Evolutionary conservation across 495 filamentous ascomycete genomes (phyloP).

Genomic region (Annulohypoxylon moriforme): DNA sequence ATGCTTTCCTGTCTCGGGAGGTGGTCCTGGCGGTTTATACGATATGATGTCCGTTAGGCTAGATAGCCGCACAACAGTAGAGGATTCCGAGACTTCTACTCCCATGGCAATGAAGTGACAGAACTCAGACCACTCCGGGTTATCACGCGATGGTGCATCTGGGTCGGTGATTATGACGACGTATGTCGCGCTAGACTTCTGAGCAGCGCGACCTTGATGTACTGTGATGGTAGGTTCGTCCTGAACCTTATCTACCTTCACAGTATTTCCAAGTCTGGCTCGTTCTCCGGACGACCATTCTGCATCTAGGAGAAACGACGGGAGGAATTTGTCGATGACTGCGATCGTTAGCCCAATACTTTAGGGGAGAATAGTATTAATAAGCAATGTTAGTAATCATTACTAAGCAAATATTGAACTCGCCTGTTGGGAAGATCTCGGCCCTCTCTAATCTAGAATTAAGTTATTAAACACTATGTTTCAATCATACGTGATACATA

Average conservation of each 20-base stretch:
- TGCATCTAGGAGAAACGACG: slow-evolving; percentile 62
- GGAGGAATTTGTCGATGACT: slow-evolving; percentile 74
- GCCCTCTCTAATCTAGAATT: slow-evolving; percentile 64
- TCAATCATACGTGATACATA: not conserved
- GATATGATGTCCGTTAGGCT: slow-evolving; percentile 60
- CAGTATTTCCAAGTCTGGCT: slow-evolving; percentile 70
- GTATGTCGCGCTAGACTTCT: slow-evolving; percentile 37
- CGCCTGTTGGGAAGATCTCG: slow-evolving; percentile 70
- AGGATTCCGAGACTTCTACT: slow-evolving; percentile 17
- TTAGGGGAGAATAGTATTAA: not conserved
- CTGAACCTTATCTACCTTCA: slow-evolving; percentile 64
- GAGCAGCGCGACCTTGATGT: not conserved
- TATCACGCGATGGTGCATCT: slow-evolving; percentile 72
- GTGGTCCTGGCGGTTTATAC: slow-evolving; percentile 72
- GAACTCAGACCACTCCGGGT: slow-evolving; percentile 76
- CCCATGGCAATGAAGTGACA: slow-evolving; percentile 76
- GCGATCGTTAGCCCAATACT: slow-evolving; percentile 2
- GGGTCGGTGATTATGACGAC: slow-evolving; percentile 72
- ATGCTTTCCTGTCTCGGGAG: slow-evolving; percentile 73
- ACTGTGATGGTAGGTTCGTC: slow-evolving; percentile 62
- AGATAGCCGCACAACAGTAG: slow-evolving; percentile 31
- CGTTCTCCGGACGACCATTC: slow-evolving; percentile 60
- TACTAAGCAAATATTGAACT: not conserved
- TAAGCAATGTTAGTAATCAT: not conserved
- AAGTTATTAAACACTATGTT: slow-evolving; percentile 3